Evolutionary conservation across 225 moss, liverwort and hornwort species (phyloP).

Genomic region (Marchantia polymorpha): DNA sequence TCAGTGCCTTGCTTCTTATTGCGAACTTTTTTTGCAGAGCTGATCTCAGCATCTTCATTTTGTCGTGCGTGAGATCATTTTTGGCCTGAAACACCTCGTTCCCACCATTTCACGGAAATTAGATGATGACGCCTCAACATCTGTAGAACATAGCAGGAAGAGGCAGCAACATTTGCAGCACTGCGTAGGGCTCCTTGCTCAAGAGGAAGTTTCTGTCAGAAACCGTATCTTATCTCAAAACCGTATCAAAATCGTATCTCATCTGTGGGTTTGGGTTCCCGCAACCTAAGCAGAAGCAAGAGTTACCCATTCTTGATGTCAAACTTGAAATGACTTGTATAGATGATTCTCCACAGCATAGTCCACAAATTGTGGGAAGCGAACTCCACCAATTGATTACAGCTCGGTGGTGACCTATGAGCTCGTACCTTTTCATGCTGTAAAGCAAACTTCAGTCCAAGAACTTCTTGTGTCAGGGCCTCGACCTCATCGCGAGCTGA

Average conservation of each 20-base stretch:
- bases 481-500: conserved; percentile 32
- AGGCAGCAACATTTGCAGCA: not conserved
- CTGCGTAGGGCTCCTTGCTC: not conserved
- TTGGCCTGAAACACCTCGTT: conserved; percentile 5
- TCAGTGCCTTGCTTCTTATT: too few species aligned
- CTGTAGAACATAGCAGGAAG: not conserved
- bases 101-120: not conserved
- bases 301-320: too few species aligned
- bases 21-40: conserved; percentile 6
- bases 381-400: not conserved
- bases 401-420: not conserved
- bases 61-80: not conserved
- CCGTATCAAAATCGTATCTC: not conserved
- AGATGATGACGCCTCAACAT: not conserved
- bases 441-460: conserved; percentile 29
- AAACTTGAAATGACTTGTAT: too few species aligned
- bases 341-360: not conserved
- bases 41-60: conserved; percentile 13
- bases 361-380: not conserved
- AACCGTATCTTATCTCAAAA: too few species aligned
- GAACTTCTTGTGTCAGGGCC: conserved; percentile 17
- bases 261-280: not conserved
- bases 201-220: not conserved
- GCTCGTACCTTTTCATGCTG: conserved; percentile 32
- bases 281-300: too few species aligned